Evolutionary conservation across 2,329 filamentous ascomycete species (phyloP).

Genomic region (Ophiostoma triangulosporum): DNA sequence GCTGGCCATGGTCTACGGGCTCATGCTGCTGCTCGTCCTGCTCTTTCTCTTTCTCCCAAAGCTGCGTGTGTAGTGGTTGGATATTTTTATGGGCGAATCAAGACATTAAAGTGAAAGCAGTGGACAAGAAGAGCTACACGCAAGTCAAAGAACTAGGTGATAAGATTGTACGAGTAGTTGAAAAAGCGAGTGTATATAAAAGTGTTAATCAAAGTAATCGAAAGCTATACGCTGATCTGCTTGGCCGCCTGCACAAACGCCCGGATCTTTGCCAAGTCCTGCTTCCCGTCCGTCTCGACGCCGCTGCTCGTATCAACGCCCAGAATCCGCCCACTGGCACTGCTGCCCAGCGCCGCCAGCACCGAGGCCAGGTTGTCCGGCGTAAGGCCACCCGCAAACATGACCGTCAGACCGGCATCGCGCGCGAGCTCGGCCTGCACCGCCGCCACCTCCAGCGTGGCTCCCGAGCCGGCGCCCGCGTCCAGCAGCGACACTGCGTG

Average conservation of each 20-base stretch:
- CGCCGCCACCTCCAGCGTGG: constrained; percentile 56
- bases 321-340: constrained; percentile 34
- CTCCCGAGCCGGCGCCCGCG: constrained; percentile 71
- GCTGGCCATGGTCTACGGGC: constrained; percentile 68
- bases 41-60: constrained; percentile 82
- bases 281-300: constrained; percentile 70
- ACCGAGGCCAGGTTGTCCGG: constrained; percentile 62
- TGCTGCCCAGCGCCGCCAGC: constrained; percentile 47
- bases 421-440: constrained; percentile 53
- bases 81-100: no score
- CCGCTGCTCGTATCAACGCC: constrained; percentile 92
- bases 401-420: constrained; percentile 57
- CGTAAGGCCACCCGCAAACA: constrained; percentile 76
- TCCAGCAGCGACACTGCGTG: constrained; percentile 78
- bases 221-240: constrained; percentile 14
- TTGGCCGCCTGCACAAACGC: constrained; percentile 70
- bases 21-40: constrained; percentile 66
- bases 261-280: constrained; percentile 68
- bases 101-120: no score
- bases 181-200: no score
- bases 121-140: no score
- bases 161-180: not conserved
- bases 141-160: no score
- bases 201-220: not conserved
- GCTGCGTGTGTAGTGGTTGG: constrained; percentile 37